Conservation (phyloP, 352 stramenopile species). For the Phytophthora tentaculata region DNA sequence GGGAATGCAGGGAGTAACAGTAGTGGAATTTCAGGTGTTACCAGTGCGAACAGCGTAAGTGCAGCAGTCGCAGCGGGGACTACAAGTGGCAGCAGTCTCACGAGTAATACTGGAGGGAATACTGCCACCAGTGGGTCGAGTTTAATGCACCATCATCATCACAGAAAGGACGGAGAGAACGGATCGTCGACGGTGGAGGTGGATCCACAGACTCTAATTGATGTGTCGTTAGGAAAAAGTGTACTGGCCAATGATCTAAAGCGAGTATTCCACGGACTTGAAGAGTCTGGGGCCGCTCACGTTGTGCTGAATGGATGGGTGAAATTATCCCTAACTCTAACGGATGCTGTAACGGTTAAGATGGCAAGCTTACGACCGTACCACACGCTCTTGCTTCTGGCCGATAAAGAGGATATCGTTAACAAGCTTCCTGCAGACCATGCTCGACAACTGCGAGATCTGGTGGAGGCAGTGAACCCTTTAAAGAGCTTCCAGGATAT, state of each 20-base stretch:
- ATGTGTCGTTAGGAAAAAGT: conserved; percentile 78
- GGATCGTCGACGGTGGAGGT: conserved; percentile 54
- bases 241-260: conserved; percentile 89
- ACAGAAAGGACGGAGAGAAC: conserved; percentile 43
- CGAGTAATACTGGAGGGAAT: conserved; percentile 23
- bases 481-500: conserved; percentile 89
- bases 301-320: conserved; percentile 89
- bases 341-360: conserved; percentile 62
- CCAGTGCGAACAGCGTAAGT: conserved; percentile 39
- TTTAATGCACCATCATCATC: conserved; percentile 38
- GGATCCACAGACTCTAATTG: conserved; percentile 85
- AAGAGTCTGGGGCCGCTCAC: conserved; percentile 76
- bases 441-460: conserved; percentile 72
- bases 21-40: conserved; percentile 19
- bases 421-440: conserved; percentile 73
- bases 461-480: conserved; percentile 80
- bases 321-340: conserved; percentile 84
- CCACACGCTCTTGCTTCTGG: conserved; percentile 80
- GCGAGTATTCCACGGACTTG: conserved; percentile 80
- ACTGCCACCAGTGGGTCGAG: conserved; percentile 26
- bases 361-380: conserved; percentile 80
- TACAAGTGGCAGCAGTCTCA: conserved; percentile 34
- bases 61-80: conserved; percentile 32
- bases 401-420: conserved; percentile 70
- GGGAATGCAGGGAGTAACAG: conserved; percentile 36